These are phyloP conservation scores for Neostapfia colusana DNA, from an alignment of 176 grass and related monocot species.

Conservation along the genomic window DNA sequence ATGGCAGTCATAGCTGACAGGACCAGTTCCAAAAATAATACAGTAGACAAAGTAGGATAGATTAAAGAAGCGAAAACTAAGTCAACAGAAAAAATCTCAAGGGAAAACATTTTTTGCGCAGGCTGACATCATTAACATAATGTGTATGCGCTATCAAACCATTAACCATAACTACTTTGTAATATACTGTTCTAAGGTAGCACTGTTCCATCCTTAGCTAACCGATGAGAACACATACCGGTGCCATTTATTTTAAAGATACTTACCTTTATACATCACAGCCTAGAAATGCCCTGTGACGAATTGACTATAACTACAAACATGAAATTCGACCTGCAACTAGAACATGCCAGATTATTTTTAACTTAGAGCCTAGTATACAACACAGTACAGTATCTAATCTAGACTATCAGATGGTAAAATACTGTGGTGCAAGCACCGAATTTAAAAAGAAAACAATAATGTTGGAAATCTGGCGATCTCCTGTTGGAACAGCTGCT, in stretches of 20 bases:
- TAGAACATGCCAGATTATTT: not conserved
- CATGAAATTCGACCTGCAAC: slow-evolving; percentile 5
- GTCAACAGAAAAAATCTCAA: slow-evolving; percentile 2
- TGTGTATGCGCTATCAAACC: not conserved
- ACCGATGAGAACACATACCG: not conserved
- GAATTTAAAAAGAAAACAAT: not conserved
- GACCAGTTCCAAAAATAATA: not conserved
- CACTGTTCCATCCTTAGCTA: not conserved
- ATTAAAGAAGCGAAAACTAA: not conserved
- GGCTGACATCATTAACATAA: not conserved
- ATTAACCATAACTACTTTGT: not conserved
- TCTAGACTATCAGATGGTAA: not conserved
- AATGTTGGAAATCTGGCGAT: too few relatives aligned
- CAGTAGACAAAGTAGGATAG: not conserved
- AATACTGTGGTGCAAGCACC: not conserved
- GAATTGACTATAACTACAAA: not conserved
- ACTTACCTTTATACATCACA: not conserved
- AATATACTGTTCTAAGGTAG: not conserved
- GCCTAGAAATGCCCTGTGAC: not conserved
- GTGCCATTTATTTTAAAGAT: not conserved
- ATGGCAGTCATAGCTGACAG: not conserved
- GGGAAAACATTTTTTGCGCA: not conserved
- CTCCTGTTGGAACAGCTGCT: too few relatives aligned
- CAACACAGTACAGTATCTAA: not conserved
- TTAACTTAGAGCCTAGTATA: not conserved